phyloP scores from a whole-genome alignment of 176 grass and related monocot species.

The sorghum (Sorghum bicolor) region DNA sequence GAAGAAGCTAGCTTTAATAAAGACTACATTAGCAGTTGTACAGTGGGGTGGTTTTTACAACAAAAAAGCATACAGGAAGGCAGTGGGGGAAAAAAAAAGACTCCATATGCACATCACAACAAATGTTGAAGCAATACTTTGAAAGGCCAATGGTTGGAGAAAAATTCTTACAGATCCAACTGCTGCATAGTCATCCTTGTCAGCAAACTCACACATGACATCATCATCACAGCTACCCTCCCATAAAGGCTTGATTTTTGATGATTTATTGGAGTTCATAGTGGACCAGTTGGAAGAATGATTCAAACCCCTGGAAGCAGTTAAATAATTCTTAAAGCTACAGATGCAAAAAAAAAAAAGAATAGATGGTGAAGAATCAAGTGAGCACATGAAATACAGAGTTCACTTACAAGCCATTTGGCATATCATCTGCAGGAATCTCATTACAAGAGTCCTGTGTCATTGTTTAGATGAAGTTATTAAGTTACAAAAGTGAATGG shows the following conservation, averaged over 20 bases:
- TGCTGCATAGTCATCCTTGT: constrained; percentile 53
- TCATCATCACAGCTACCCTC: constrained; percentile 59
- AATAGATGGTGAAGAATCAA: constrained; percentile 1
- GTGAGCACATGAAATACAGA: background rate
- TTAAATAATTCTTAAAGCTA: constrained; percentile 16
- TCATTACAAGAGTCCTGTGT: constrained; percentile 50
- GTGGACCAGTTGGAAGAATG: constrained; percentile 48
- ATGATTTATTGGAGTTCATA: constrained; percentile 47
- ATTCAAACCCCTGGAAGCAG: constrained; percentile 37
- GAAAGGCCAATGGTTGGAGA: constrained; percentile 10
- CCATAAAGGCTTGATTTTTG: constrained; percentile 59
- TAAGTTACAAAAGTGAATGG: constrained; percentile 25
- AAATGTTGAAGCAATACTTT: constrained; percentile 25
- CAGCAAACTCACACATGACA: constrained; percentile 75
- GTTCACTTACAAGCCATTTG: constrained; percentile 52
- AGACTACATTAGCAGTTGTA: background rate
- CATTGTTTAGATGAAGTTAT: constrained; percentile 24
- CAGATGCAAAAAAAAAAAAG: background rate
- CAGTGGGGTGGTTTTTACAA: background rate
- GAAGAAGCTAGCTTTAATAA: background rate
- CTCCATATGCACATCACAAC: background rate
- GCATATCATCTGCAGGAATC: constrained; percentile 32
- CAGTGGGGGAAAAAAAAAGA: background rate
- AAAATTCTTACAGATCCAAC: constrained; percentile 76
- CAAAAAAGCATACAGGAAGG: background rate